Evolutionary conservation across 176 grass and related monocot genomes (phyloP).

Genomic region (Eragrostis nindensis): DNA sequence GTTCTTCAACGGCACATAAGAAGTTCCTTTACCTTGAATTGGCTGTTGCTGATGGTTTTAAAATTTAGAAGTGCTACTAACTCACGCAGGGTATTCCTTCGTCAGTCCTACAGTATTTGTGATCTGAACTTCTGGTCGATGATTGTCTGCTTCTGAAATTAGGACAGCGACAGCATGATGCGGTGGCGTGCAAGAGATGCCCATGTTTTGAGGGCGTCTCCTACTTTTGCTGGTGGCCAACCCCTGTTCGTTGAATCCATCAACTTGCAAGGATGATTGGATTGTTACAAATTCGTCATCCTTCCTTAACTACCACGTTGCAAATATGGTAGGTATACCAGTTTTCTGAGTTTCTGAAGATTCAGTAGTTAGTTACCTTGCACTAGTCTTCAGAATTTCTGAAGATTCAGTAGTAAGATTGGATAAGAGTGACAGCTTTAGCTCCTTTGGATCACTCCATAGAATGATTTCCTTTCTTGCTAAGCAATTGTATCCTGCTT

Average conservation of each 20-base stretch:
- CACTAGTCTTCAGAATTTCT: not conserved
- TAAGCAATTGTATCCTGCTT: not conserved
- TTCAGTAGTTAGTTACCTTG: not conserved
- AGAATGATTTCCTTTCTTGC: not conserved
- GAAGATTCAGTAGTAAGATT: not conserved
- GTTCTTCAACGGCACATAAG: constrained; percentile 7
- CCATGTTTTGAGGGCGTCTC: not conserved
- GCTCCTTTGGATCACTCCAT: too few relatives aligned
- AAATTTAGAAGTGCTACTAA: not conserved
- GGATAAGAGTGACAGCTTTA: not conserved
- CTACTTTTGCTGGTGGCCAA: constrained; percentile 9
- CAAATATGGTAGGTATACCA: not conserved
- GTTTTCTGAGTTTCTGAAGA: not conserved
- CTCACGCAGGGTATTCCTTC: not conserved
- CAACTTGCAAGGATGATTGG: constrained; percentile 5
- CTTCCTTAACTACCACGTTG: constrained; percentile 27
- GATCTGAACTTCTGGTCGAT: not conserved
- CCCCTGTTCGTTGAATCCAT: constrained; percentile 27
- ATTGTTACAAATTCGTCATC: not conserved
- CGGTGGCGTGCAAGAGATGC: constrained; percentile 23
- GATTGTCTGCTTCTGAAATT: constrained; percentile 6
- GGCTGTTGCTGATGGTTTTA: not conserved
- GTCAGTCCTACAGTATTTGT: constrained; percentile 21
- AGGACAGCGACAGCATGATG: constrained; percentile 16
- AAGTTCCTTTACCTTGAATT: not conserved